These are phyloP conservation scores for Globisporangium radiosum DNA, from an alignment of 352 stramenopile species.

Conservation along the genomic window DNA sequence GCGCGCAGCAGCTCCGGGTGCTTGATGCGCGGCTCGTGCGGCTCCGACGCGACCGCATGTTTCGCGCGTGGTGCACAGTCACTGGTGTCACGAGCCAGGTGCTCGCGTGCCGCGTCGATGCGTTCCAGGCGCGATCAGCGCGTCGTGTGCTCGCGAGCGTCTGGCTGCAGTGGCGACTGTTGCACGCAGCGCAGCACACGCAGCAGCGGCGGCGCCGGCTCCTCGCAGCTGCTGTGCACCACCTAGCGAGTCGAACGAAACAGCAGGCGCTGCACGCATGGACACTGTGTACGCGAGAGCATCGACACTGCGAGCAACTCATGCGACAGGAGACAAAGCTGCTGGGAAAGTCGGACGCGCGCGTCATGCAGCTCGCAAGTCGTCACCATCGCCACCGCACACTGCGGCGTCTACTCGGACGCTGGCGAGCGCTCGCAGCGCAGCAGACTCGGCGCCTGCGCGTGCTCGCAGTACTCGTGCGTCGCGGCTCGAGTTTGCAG, in stretches of 20 bases:
- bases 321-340: neutral
- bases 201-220: neutral
- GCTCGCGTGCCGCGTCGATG: conserved; percentile 34
- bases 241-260: no score
- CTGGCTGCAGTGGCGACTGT: conserved; percentile 23
- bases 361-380: conserved; percentile 1
- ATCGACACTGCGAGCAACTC: neutral
- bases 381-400: neutral
- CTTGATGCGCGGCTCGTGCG: conserved; percentile 14
- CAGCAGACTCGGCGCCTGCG: neutral
- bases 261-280: conserved; percentile 5
- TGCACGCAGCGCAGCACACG: neutral
- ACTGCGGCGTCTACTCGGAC: neutral
- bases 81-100: conserved; percentile 21
- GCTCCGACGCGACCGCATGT: conserved; percentile 28
- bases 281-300: neutral
- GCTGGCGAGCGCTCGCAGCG: conserved; percentile 4
- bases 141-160: conserved; percentile 12
- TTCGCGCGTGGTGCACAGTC: conserved; percentile 27
- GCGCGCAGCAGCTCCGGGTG: conserved; percentile 21
- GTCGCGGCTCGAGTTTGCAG: neutral
- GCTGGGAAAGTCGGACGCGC: neutral
- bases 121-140: conserved; percentile 29
- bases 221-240: neutral
- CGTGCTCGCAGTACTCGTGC: conserved; percentile 5